A percentile compares a stretch with the other conserved stretches of the same genome.
phyloP scores from a whole-genome alignment of 2,329 filamentous ascomycete genomes.

The Tolypocladium paradoxum region DNA sequence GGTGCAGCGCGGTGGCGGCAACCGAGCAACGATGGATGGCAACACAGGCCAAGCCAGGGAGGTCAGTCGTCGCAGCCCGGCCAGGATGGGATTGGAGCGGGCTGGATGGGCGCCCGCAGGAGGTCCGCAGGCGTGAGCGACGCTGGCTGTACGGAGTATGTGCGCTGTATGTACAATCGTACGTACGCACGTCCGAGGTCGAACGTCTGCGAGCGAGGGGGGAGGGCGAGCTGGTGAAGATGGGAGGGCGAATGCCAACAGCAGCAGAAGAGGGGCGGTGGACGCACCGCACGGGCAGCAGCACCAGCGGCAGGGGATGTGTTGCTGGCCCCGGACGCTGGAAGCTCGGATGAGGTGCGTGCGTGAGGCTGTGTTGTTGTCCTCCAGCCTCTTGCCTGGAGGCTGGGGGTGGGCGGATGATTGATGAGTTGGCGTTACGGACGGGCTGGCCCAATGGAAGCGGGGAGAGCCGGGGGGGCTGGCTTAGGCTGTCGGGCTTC shows the following conservation, averaged over 20 bases:
- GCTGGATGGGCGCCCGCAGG: not conserved
- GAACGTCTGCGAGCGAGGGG: not conserved
- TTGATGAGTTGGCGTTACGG: constrained; percentile 30
- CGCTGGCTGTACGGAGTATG: not conserved
- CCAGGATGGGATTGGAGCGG: not conserved
- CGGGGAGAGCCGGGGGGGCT: constrained; percentile 14
- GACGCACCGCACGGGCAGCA: not conserved
- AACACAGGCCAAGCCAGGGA: not conserved
- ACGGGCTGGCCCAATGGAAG: constrained; percentile 23
- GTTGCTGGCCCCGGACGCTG: not conserved
- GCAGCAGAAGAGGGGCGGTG: not conserved
- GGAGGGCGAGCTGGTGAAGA: not conserved
- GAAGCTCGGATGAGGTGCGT: not conserved
- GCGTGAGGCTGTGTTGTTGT: not conserved
- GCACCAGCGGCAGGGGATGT: not conserved
- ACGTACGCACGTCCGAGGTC: not conserved
- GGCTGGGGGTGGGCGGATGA: constrained; percentile 8
- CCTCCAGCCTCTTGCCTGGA: not conserved
- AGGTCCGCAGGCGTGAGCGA: not conserved
- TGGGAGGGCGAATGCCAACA: not conserved
- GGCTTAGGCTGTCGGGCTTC: constrained; percentile 4
- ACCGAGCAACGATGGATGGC: not conserved
- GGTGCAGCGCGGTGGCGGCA: not conserved
- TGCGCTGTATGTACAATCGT: not conserved
- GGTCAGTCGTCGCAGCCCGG: not conserved